These are phyloP conservation scores for Acanthamoeba castellanii DNA, from an alignment of 208 protist genomes.

Conservation along the genomic window DNA sequence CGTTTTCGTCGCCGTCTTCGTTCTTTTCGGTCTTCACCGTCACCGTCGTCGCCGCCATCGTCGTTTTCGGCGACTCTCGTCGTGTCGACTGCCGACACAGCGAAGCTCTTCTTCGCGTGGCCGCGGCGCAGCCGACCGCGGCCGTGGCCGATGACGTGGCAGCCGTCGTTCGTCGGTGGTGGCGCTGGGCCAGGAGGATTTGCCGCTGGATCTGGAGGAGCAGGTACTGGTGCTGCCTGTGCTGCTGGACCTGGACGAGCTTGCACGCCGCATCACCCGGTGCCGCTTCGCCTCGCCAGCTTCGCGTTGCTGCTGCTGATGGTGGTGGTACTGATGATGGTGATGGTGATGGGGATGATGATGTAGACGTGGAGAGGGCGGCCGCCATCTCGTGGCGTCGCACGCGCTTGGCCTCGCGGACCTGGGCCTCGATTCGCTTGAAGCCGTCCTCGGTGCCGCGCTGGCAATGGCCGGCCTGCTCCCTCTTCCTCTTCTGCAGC, in stretches of 20 bases:
- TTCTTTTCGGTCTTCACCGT: neutral
- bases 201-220: neutral
- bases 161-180: too few relatives aligned
- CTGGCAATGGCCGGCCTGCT: neutral
- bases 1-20: neutral
- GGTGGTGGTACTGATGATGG: neutral
- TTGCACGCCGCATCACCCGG: neutral
- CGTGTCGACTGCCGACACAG: too few relatives aligned
- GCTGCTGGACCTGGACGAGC: neutral
- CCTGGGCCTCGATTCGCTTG: constrained; percentile 27
- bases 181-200: neutral
- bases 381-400: neutral
- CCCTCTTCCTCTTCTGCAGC: constrained; percentile 16
- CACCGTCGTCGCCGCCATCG: neutral
- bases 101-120: too few relatives aligned
- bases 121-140: too few relatives aligned
- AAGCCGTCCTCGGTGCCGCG: constrained; percentile 1
- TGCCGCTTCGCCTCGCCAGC: too few relatives aligned
- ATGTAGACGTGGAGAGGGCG: neutral
- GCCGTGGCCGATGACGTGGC: neutral
- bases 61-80: neutral
- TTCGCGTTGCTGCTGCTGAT: too few relatives aligned
- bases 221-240: neutral
- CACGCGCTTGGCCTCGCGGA: constrained; percentile 21
- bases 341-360: neutral